Evolutionary conservation across 2,329 filamentous ascomycete genomes (phyloP), one percentile per base, ranked within the genome.

Genomic region (Aspergillus pseudonomiae): DNA sequence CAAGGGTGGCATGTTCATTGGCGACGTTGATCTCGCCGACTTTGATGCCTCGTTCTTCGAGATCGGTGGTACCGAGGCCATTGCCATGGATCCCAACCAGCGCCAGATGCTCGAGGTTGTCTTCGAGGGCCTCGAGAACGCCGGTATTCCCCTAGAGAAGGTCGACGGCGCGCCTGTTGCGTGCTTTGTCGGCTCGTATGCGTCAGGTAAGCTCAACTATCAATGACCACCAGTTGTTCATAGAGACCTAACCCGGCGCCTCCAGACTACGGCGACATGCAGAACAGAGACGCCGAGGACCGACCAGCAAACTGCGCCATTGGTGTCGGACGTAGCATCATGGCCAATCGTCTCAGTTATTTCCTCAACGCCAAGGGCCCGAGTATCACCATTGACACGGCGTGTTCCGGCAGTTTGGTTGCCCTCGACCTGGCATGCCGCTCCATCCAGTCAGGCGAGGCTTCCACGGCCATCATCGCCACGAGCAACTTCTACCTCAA

Each of bases 61-160:
- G n/a, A 21, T 55, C 14, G 34, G 56, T 1, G 6, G 41, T 5
- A 28, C 61, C 7, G 72, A 74, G 24, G 71, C 68, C 4, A 59
- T 52, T n/a, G 34, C 62, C 24, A 67, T 71, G 63, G 68, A 69
- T 46, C 63, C 59, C 10, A 62, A 71, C 36, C 65, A 68, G 30
- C 61, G 73, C 2, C 39, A 70, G 19, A 39, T 72, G 28, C 67
- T 66, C 5, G 64, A 73, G 39, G 61, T 61, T 9, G 61, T 63
- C 3, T 73, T 70, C 53, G 68, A 73, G 30, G 66, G 64, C 14
- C 46, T 72, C 2, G 71, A 73, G 39, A 69, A 67, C 56, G 70
- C 57, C 24, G 61, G 63, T 16, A 26, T 65, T 21, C n/a, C 62
- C 4, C 7, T 63, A 39, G 58, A 68, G 26, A 21, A 45, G 5